phyloP scores from a whole-genome alignment of 2,329 filamentous ascomycete species.

The Cercospora zeae-maydis region DNA sequence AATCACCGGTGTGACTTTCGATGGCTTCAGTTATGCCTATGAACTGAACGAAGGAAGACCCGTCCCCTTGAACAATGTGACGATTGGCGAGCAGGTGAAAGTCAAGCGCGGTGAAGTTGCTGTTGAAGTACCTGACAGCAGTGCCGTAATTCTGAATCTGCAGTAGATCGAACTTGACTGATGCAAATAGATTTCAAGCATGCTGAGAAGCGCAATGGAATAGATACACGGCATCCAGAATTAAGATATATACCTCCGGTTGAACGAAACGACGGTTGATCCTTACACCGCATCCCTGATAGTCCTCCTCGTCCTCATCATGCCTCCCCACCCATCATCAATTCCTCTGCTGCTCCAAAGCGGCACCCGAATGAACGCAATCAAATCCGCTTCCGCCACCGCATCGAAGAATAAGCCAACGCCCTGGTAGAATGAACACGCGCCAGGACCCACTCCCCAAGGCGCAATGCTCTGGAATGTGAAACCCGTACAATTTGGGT shows the following conservation, averaged over 20 bases:
- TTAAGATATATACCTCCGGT: too few species aligned
- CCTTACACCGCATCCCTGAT: neutral
- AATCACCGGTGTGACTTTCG: constrained; percentile 58
- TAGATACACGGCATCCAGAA: too few species aligned
- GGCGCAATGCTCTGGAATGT: constrained; percentile 7
- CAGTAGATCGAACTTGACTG: neutral
- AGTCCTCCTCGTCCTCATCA: neutral
- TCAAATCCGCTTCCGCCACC: neutral
- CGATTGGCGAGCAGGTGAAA: constrained; percentile 46
- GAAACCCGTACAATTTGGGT: constrained; percentile 5
- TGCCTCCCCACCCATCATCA: neutral
- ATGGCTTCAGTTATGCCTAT: constrained; percentile 60
- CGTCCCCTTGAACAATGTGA: constrained; percentile 55
- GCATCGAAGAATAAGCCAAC: neutral
- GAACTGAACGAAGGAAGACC: constrained; percentile 55
- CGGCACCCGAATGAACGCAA: constrained; percentile 2
- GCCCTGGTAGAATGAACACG: neutral
- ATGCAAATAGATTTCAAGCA: too few species aligned
- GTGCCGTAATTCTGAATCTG: constrained; percentile 6
- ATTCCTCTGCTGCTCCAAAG: neutral
- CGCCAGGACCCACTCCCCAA: constrained; percentile 4
- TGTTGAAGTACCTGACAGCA: neutral
- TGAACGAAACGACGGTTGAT: too few species aligned
- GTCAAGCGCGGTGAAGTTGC: constrained; percentile 35
- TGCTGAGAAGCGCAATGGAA: too few species aligned